Conservation (phyloP, 2,329 filamentous ascomycete species). For the Pseudogymnoascus sp. region DNA sequence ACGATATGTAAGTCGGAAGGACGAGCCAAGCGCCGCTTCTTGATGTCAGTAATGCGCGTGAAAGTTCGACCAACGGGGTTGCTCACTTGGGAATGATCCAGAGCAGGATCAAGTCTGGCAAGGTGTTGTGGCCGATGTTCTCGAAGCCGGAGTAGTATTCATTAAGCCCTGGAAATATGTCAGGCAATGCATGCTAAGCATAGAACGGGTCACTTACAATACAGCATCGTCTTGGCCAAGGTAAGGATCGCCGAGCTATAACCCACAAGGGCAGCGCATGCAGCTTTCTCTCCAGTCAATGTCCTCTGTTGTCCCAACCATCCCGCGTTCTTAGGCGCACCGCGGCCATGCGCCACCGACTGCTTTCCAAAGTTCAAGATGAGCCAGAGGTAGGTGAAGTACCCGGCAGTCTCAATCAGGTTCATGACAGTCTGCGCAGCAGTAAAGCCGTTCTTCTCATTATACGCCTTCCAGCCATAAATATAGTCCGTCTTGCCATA, state of each 20-base stretch:
- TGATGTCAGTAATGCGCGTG: conserved; percentile 16
- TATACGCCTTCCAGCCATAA: conserved; percentile 58
- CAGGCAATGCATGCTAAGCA: conserved; percentile 1
- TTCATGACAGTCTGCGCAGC: conserved; percentile 56
- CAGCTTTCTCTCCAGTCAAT: conserved; percentile 45
- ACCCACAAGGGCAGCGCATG: conserved; percentile 48
- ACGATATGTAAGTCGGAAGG: conserved; percentile 55
- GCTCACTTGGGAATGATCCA: conserved; percentile 63
- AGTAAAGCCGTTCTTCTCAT: conserved; percentile 56
- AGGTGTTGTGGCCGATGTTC: conserved; percentile 56
- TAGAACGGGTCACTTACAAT: conserved; percentile 43
- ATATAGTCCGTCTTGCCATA: conserved; percentile 60
- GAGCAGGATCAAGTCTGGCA: conserved; percentile 44
- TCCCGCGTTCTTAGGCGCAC: conserved; percentile 32
- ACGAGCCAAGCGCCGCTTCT: conserved; percentile 57
- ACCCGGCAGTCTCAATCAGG: conserved; percentile 50
- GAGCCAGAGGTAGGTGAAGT: conserved; percentile 52
- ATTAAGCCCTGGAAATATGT: conserved; percentile 42
- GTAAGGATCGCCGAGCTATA: conserved; percentile 57
- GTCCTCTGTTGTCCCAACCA: conserved; percentile 42
- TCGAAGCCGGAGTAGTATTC: conserved; percentile 54
- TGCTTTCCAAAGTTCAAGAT: conserved; percentile 38
- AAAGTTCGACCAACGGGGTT: neutral
- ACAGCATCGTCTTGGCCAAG: conserved; percentile 59
- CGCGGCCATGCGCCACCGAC: conserved; percentile 23